These are phyloP conservation scores for Lactarius indigo DNA, from an alignment of 768 basidiomycete genomes.

Conservation along the genomic window DNA sequence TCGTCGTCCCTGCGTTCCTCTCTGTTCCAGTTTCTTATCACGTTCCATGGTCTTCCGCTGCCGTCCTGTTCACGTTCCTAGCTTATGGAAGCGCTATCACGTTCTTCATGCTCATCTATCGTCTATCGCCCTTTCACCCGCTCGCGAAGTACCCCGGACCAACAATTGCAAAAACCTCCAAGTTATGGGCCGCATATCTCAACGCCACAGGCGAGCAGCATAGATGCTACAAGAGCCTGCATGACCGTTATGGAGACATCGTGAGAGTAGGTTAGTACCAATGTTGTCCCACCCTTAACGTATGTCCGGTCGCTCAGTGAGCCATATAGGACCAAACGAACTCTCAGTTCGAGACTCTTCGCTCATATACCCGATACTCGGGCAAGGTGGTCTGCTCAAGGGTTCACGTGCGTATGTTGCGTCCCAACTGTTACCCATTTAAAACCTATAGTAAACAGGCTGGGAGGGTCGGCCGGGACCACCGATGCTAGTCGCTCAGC, in stretches of 20 bases:
- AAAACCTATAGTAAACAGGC: slow-evolving; percentile 47
- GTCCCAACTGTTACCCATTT: neutral
- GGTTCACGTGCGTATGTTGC: slow-evolving; percentile 34
- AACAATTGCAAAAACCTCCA: slow-evolving; percentile 28
- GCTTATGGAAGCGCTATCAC: neutral
- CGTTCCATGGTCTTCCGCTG: neutral
- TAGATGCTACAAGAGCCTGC: slow-evolving; percentile 31
- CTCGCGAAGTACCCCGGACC: slow-evolving; percentile 37
- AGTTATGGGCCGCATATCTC: slow-evolving; percentile 30
- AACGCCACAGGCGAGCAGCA: slow-evolving; percentile 32
- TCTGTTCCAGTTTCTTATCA: neutral
- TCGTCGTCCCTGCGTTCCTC: neutral
- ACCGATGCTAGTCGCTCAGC: slow-evolving; percentile 38
- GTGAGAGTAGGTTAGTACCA: slow-evolving; percentile 36
- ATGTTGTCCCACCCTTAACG: neutral
- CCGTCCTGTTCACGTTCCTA: neutral
- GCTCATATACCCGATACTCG: slow-evolving; percentile 35
- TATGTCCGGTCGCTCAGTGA: neutral
- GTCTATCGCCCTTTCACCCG: neutral
- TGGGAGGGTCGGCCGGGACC: slow-evolving; percentile 19
- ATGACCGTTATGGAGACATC: slow-evolving; percentile 38
- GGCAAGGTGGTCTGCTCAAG: slow-evolving; percentile 41
- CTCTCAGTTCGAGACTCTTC: slow-evolving; percentile 33
- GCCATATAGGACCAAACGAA: slow-evolving; percentile 30
- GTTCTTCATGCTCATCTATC: neutral